Evolutionary conservation across 1,284 basidiomycete genomes (phyloP), one percentile per base, ranked within the genome.

Genomic region (Ceratobasidium sp.): DNA sequence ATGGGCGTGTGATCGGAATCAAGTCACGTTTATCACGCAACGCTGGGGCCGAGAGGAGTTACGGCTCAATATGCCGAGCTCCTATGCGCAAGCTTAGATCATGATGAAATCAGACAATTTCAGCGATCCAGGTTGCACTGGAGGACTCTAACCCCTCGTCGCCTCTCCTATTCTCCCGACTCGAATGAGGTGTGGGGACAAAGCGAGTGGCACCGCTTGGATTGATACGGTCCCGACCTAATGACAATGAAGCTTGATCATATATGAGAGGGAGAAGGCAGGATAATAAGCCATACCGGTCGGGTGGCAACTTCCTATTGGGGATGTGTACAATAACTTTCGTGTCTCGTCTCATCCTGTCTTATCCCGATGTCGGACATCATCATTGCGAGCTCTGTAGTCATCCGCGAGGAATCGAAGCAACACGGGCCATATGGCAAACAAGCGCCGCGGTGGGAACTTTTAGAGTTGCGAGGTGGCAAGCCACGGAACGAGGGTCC

Each of bases 361-460:
- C 46, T 63, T 33, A 30, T 59, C 40, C 59, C 40, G 30, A 66
- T 66, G 48, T 53, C 48, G 49, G 49, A 53, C 49, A 28, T 53
- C 49, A 28, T 53, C 23, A 18, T 48, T 23, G 9, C 16, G 6
- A 5, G 18, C 18, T 5, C 8, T 48, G 18, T 6, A 48, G 28
- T 16, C 30, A 28, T 67, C 54, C 21, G 18, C 21, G 33, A 56
- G n/a, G 25, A 21, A 36, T 53, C 21, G 38, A 28, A 12, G 51
- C 40, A 48, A 23, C 14, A 48, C 23, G 12, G 49, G 9, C 66
- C 66, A 59, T 59, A 59, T 69, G 66, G 66, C 25, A 69, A 51
- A 56, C 51, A 44, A 42, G 40, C 36, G 36, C 53, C 54, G 53
- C 9, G 36, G 49, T 53, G 49, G 49, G 49, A 53, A 53, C 49